Evolutionary conservation across 257 asterid genomes (phyloP).

Genomic region (Asclepias syriaca): DNA sequence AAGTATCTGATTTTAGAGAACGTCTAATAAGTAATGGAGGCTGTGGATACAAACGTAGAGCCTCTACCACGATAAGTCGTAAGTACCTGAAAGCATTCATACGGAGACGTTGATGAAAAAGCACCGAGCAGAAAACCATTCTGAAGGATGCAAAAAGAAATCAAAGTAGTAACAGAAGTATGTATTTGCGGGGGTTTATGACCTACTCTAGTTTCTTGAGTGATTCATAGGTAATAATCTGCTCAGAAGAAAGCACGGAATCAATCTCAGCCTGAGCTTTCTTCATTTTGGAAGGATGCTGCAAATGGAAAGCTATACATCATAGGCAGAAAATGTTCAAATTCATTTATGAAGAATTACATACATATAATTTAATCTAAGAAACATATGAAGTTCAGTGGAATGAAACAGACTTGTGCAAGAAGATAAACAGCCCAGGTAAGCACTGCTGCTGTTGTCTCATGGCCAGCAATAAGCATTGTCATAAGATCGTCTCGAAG

Average conservation of each 20-base stretch:
- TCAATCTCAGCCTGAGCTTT: slow-evolving; percentile 93
- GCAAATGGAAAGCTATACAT: slow-evolving; percentile 28
- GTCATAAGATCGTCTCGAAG: slow-evolving; percentile 97
- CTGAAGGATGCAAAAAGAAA: neutral
- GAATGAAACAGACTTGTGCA: slow-evolving; percentile 60
- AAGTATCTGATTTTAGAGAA: slow-evolving; percentile 60
- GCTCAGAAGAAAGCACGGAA: slow-evolving; percentile 60
- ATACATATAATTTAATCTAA: neutral
- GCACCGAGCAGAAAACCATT: neutral
- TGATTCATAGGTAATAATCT: slow-evolving; percentile 54
- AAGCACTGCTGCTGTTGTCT: slow-evolving; percentile 97
- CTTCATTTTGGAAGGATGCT: slow-evolving; percentile 88
- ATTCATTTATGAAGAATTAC: slow-evolving; percentile 1
- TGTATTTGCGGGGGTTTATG: slow-evolving; percentile 12
- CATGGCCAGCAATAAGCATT: slow-evolving; percentile 99
- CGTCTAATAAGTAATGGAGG: slow-evolving; percentile 98
- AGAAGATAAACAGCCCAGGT: slow-evolving; percentile 94
- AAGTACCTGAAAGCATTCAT: slow-evolving; percentile 49
- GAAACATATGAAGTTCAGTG: neutral
- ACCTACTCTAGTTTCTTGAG: slow-evolving; percentile 72
- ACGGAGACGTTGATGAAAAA: neutral
- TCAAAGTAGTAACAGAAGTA: neutral
- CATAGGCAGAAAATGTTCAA: slow-evolving; percentile 5
- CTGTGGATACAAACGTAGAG: slow-evolving; percentile 88
- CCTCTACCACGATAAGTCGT: slow-evolving; percentile 81